Evolutionary conservation across 768 basidiomycete species (phyloP).

Genomic region (Ramaria sp.): DNA sequence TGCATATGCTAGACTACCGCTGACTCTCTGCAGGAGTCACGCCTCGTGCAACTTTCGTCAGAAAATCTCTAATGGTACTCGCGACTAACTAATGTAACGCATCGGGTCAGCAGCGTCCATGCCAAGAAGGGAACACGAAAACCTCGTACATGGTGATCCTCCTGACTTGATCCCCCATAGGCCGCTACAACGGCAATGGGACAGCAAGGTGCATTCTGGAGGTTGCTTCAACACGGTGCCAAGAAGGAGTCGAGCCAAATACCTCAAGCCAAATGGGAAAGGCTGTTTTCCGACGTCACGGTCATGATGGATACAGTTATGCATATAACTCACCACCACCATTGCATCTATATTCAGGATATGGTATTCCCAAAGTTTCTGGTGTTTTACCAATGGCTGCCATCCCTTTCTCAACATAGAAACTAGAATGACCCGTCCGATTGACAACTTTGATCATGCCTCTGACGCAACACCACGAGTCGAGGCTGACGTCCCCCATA

Average conservation of each 20-base stretch:
- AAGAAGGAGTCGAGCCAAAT: conserved; percentile 11
- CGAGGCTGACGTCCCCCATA: conserved; percentile 65
- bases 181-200: conserved; percentile 71
- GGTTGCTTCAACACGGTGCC: neutral
- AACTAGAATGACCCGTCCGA: conserved; percentile 75
- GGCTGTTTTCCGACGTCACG: conserved; percentile 30
- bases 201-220: conserved; percentile 70
- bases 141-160: conserved; percentile 69
- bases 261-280: conserved; percentile 84
- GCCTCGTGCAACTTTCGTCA: conserved; percentile 3
- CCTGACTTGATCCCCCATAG: conserved; percentile 72
- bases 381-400: conserved; percentile 71
- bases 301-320: neutral
- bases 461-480: conserved; percentile 70
- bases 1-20: conserved; percentile 1
- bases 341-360: conserved; percentile 46
- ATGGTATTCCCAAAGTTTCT: conserved; percentile 56
- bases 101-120: neutral
- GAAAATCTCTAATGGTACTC: conserved; percentile 4
- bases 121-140: neutral
- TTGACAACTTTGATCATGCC: conserved; percentile 64
- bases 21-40: neutral
- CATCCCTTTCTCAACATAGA: conserved; percentile 81
- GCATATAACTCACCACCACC: conserved; percentile 57
- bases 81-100: neutral